Base-by-base conservation (phyloP, 257 asterid genomes). In the Oldenlandia corymbosa region DNA sequence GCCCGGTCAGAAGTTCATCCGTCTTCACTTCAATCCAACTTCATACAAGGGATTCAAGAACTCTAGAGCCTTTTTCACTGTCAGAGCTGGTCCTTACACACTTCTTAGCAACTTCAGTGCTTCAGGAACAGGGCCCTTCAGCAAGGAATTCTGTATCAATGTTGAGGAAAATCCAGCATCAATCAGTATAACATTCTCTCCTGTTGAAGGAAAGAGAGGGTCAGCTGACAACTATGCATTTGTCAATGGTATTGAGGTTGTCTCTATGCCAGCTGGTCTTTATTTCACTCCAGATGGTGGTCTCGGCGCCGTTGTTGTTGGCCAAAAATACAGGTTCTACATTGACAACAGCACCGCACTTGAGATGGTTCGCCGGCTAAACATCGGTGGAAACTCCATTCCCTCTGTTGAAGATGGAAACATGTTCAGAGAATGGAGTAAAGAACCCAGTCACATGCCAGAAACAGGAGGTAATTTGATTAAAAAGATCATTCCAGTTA, bases 261-360 rank as follows among this genome's bases (percentile, higher is more conserved):
- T 69, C 56, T 65, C 80, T 53, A 74, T 80, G 76, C 80, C 82
- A 3, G 43, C 71, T 16, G 79, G 73, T 45, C 69, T 79, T 69
- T 64, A 75, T 52, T 86, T 73, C 76, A 81, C 90, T 16, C 80
- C 65, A n/a, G 84, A 71, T 31, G 84, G 82, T 16, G 82, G 70
- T 57, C 53, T 6, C 37, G 88, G 83, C 9, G 78, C 79, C 55
- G 63, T 10, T 20, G 80, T 85, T 46, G 77, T 83, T 39, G 94
- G 91, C 47, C 78, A 66, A 45, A 83, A 71, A 52, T 70, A 74
- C 58, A 58, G 85, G 59, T 85, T 81, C 73, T 83, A 78, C 16
- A 69, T 85, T 14, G 90, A 87, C 68, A 83, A 78, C 62, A 58
- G 65, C 80, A 85, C 93, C 4, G 87, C 84, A n/a, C 78, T 87